Percentiles rank a stretch among this genome's conserved stretches.
phyloP scores from a whole-genome alignment of 2,329 filamentous ascomycete species.

The Colletotrichum magnum region DNA sequence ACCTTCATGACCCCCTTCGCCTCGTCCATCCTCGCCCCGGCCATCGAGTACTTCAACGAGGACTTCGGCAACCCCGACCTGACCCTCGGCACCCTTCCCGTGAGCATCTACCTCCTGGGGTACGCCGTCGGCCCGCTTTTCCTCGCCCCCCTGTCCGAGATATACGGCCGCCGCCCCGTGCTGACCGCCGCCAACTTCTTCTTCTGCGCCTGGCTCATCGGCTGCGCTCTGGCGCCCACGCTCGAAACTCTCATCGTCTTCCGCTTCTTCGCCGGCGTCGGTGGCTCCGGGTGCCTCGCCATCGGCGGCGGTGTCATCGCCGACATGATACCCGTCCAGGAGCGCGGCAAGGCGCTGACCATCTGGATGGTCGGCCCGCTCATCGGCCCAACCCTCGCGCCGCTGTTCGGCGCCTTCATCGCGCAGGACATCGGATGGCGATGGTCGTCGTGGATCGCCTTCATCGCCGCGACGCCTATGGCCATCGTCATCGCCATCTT shows the following conservation, averaged over 20 bases:
- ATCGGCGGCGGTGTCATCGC: slow-evolving; percentile 69
- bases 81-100: slow-evolving; percentile 65
- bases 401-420: slow-evolving; percentile 65
- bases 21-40: slow-evolving; percentile 71
- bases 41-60: slow-evolving; percentile 57
- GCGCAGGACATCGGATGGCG: slow-evolving; percentile 65
- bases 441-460: slow-evolving; percentile 67
- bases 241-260: slow-evolving; percentile 71
- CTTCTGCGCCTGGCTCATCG: slow-evolving; percentile 75
- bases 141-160: slow-evolving; percentile 72
- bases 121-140: slow-evolving; percentile 71
- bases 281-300: slow-evolving; percentile 68
- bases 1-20: slow-evolving; percentile 77
- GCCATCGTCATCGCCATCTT: slow-evolving; percentile 56
- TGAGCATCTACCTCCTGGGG: slow-evolving; percentile 74
- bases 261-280: slow-evolving; percentile 71
- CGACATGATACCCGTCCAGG: slow-evolving; percentile 65
- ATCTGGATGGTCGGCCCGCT: slow-evolving; percentile 63
- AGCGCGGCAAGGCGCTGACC: slow-evolving; percentile 63
- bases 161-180: slow-evolving; percentile 73
- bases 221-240: slow-evolving; percentile 71
- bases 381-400: slow-evolving; percentile 60
- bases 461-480: slow-evolving; percentile 59
- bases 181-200: slow-evolving; percentile 70
- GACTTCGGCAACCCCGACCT: slow-evolving; percentile 60